Percentiles rank a stretch among this genome's conserved stretches.
Conservation (phyloP, 306 rosid species). For the barrel medic (Medicago truncatula) region DNA sequence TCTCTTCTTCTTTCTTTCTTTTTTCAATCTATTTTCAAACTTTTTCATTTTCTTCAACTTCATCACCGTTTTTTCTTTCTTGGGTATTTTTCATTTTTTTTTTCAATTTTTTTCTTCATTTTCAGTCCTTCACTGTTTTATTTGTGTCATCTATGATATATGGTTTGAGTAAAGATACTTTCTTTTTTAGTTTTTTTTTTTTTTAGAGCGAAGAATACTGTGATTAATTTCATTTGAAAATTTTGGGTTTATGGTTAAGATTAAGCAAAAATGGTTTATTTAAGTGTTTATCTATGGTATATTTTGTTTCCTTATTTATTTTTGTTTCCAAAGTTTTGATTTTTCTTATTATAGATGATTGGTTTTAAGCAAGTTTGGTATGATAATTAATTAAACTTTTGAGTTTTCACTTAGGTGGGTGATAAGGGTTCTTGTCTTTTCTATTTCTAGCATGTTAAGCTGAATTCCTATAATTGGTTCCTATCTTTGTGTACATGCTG, state of each 20-base stretch:
- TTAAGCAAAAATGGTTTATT: conserved; percentile 30
- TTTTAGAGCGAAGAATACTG: conserved; percentile 16
- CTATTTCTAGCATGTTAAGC: conserved; percentile 36
- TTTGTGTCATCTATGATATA: conserved; percentile 4
- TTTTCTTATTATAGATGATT: conserved; percentile 16
- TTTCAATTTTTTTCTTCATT: neutral
- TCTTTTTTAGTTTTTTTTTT: conserved; percentile 6
- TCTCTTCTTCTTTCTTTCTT: conserved; percentile 4
- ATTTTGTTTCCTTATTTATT: conserved; percentile 8
- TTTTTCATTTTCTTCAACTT: conserved; percentile 29
- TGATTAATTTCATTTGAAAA: conserved; percentile 31
- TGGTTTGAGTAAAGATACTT: conserved; percentile 3
- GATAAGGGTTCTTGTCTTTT: conserved; percentile 36
- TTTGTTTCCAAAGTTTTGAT: conserved; percentile 17
- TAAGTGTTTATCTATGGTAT: conserved; percentile 37
- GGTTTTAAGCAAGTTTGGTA: conserved; percentile 35
- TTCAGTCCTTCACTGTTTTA: conserved; percentile 12
- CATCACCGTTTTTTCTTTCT: neutral
- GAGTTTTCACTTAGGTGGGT: neutral
- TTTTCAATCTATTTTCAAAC: conserved; percentile 26
- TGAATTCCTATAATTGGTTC: conserved; percentile 34
- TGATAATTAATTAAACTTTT: conserved; percentile 29
- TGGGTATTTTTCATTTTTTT: neutral
- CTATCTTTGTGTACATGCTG: conserved; percentile 8
- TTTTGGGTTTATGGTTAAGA: conserved; percentile 11